Evolutionary conservation across 2,329 filamentous ascomycete species (phyloP).

Genomic region (Cercospora zeina): DNA sequence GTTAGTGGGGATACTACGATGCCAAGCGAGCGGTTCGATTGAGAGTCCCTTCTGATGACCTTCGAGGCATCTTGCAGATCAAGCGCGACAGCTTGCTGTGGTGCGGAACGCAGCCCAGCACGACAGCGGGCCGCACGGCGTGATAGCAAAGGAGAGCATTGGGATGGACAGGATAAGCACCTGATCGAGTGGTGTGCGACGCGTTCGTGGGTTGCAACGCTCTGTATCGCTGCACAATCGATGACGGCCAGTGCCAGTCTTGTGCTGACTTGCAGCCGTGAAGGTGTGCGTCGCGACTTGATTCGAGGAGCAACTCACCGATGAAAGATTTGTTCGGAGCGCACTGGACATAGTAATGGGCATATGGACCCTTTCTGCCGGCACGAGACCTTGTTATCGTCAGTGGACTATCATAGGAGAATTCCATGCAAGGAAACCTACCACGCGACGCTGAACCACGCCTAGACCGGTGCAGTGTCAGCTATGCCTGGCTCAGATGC

Average conservation of each 20-base stretch:
- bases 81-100: neutral
- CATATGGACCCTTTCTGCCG: conserved; percentile 82
- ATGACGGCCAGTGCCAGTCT: neutral
- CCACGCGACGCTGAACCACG: conserved; percentile 83
- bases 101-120: neutral
- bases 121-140: neutral
- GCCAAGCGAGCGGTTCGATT: no score
- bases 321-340: conserved; percentile 71
- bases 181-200: neutral
- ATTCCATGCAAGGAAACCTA: conserved; percentile 39
- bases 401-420: neutral
- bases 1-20: neutral
- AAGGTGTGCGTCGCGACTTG: neutral
- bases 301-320: conserved; percentile 53
- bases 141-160: neutral
- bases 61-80: neutral
- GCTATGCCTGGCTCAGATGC: no score
- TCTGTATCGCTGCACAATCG: neutral
- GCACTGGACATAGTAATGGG: conserved; percentile 83
- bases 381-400: conserved; percentile 63
- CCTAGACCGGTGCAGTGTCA: conserved; percentile 47
- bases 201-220: neutral
- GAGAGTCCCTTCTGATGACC: neutral
- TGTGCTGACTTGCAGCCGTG: neutral
- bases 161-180: neutral